Evolutionary conservation across 495 filamentous ascomycete genomes (phyloP).

Genomic region (Penicillium bovifimosum): DNA sequence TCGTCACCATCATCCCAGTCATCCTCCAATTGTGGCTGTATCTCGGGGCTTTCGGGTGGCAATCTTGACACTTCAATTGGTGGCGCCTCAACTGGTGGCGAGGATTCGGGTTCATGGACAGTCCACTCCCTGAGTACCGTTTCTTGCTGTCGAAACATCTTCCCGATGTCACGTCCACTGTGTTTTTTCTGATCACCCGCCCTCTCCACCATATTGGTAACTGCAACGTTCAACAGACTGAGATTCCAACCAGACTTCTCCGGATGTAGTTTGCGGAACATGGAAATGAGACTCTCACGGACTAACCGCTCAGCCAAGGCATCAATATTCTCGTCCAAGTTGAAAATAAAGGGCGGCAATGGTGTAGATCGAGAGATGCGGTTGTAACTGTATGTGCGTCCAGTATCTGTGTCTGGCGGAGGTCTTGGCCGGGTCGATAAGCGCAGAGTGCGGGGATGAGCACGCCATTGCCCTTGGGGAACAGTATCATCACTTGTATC

Average conservation of each 20-base stretch:
- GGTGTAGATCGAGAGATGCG: conserved; percentile 65
- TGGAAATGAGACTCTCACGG: conserved; percentile 54
- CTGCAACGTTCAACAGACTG: conserved; percentile 78
- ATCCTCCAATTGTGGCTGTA: conserved; percentile 10
- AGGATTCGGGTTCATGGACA: conserved; percentile 3
- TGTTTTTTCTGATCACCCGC: conserved; percentile 47
- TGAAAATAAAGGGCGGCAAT: conserved; percentile 65
- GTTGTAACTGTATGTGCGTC: conserved; percentile 44
- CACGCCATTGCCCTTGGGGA: conserved; percentile 51
- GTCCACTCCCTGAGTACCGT: conserved; percentile 58
- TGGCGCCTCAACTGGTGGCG: background rate
- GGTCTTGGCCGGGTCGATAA: conserved; percentile 68
- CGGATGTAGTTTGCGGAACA: conserved; percentile 72
- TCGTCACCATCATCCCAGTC: conserved; percentile 35
- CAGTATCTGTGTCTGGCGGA: conserved; percentile 47
- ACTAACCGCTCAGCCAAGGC: conserved; percentile 63
- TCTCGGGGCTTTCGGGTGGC: background rate
- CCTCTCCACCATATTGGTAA: conserved; percentile 72
- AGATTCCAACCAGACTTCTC: conserved; percentile 69
- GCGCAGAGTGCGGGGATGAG: conserved; percentile 64
- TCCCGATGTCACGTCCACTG: conserved; percentile 54
- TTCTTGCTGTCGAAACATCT: conserved; percentile 67
- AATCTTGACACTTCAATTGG: background rate
- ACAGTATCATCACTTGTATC: conserved; percentile 41
- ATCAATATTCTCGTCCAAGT: conserved; percentile 50